Evolutionary conservation across 805 yeast species (phyloP).

Genomic region (Pichia deserticola): DNA sequence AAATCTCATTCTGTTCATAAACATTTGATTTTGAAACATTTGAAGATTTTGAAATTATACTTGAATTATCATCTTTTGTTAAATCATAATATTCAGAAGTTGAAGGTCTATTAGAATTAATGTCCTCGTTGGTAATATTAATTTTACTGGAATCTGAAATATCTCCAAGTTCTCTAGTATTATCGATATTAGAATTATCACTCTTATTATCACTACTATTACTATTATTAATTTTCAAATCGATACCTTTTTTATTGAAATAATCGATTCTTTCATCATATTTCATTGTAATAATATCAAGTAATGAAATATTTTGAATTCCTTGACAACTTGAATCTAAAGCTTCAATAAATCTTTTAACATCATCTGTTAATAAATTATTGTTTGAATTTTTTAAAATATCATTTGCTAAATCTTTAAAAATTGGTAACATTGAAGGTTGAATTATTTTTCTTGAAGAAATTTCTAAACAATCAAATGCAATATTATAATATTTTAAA

Average conservation of each 20-base stretch:
- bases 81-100: not conserved
- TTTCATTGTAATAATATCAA: conserved; percentile 2
- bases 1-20: not conserved
- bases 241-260: not conserved
- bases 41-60: not conserved
- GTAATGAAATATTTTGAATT: not conserved
- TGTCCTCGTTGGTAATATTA: not conserved
- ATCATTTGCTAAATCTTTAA: not conserved
- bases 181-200: not conserved
- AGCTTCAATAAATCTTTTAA: not conserved
- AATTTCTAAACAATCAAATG: conserved; percentile 49
- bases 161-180: too few species aligned
- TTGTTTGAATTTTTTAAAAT: not conserved
- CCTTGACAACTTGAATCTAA: not conserved
- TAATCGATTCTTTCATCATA: conserved; percentile 3
- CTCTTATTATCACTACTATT: not conserved
- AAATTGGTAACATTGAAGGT: conserved; percentile 2
- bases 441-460: conserved; percentile 24
- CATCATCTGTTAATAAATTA: not conserved
- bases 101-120: not conserved
- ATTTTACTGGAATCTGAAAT: not conserved
- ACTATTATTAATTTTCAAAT: not conserved
- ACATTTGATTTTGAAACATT: not conserved
- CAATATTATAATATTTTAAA: conserved; percentile 39
- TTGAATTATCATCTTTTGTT: not conserved